Base-by-base conservation (phyloP, 2,329 filamentous ascomycete genomes). In the Ascochyta pisi region DNA sequence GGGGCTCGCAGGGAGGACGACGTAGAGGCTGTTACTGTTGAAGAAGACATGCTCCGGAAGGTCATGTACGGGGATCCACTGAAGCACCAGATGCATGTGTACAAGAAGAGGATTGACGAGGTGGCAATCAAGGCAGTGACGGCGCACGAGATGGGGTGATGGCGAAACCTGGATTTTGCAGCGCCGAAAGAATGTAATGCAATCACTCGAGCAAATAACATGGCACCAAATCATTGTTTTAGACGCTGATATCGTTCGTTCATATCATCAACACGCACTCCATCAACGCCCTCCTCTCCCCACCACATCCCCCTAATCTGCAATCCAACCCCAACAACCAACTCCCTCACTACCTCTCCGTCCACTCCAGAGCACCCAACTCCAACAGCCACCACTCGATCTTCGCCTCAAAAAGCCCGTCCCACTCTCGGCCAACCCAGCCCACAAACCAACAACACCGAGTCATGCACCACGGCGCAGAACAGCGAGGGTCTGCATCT, bases 21-120 rank as follows among this genome's bases (percentile, higher is more conserved):
- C 4, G 84, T 92, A 0, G 83, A 90, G 42, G 90, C 90, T 2
- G 87, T 88, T 58, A 82, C 87, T 9, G 83, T 88, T 8, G 84
- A 79, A 0, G 89, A 95, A 61, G 84, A 88, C 39, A 81, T 90
- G 68, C 74, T 96, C 46, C 79, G 89, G 23, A 82, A 81, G 1
- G 83, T 92, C 0, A 81, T 96, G 4, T 96, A 92, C 83, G 92
- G 92, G 0, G 91, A 96, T 71, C 89, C 90, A 0, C 79, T 91
- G 39, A 89, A 87, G 71, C 92, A 96, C 77, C 81, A 87, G 64
- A 96, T 96, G 92, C 85, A 80, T 56, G 69, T 95, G 19, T 96
- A 96, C 75, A 85, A 85, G 13, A 84, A 82, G 19, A 78, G 92
- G 49, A 84, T 96, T 40, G 89, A 95, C 71, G 78, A 81, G 4